Base-by-base conservation (phyloP, 2,329 filamentous ascomycete species). In the Cladosporium phlei region DNA sequence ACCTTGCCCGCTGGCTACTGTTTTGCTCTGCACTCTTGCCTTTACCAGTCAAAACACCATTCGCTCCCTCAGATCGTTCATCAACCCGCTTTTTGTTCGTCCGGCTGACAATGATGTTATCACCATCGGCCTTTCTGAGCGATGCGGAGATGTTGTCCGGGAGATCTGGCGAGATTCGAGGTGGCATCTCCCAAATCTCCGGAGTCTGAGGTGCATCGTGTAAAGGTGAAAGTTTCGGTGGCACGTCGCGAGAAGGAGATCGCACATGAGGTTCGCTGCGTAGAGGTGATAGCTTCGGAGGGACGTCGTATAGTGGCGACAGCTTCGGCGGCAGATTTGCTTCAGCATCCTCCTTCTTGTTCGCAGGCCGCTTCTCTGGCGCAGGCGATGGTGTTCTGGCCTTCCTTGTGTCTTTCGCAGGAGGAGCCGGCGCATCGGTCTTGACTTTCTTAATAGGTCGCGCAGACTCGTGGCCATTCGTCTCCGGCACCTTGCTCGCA, bases 141-240 rank as follows among this genome's bases (percentile, higher is more conserved):
- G 78, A 73, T 47, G 71, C 74, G 54, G 77, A 73, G 34, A 82
- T 71, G 44, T 73, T 74, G 2, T 74, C 68, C 5, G 78, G 78
- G 3, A 82, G 66, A 11, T 75, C 78, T 3, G 78, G 77, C 4
- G 78, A 81, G n/a, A 81, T 63, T 27, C 79, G 68, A 8, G 70
- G 68, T 9, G 78, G 78, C 14, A 80, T 61, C 5, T 66, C 62
- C 11, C 67, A 52, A 12, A 65, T 51, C 16, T 43, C 40, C 7
- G 33, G 12, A 12, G 17, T 20, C 24, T 25, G 22, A 14, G 24
- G 24, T 22, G 28, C 32, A 10, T 40, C 25, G 5, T 47, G 51
- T 17, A 55, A 40, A 22, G 55, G 55, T 12, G 55, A 57, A 4
- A 57, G 35, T 35, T 49, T 55, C 8, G 51, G 47, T 12, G 55